Evolutionary conservation across 495 filamentous ascomycete genomes (phyloP).

Genomic region (Penicillium chermesinum): DNA sequence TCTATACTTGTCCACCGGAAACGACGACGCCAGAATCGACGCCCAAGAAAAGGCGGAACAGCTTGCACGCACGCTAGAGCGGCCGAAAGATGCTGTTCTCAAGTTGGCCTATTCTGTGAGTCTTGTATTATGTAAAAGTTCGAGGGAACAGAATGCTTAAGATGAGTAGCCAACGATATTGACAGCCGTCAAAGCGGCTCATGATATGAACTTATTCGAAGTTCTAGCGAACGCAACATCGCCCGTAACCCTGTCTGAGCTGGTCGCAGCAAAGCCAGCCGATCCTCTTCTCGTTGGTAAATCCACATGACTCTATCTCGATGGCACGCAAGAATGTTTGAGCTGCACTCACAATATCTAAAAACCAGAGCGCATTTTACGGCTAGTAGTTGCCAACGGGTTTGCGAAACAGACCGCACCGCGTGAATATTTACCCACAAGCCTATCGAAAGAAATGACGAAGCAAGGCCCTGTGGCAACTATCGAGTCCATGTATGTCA

Average conservation of each 20-base stretch:
- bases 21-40: background rate
- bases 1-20: background rate
- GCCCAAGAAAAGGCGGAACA: slow-evolving; percentile 1
- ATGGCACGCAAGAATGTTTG: no score
- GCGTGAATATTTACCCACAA: slow-evolving; percentile 13
- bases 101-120: slow-evolving; percentile 2
- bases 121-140: background rate
- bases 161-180: slow-evolving; percentile 13
- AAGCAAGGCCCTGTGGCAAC: background rate
- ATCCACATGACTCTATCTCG: background rate
- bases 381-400: slow-evolving; percentile 14
- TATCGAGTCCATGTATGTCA: background rate
- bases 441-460: slow-evolving; percentile 15
- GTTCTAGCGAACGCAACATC: slow-evolving; percentile 9
- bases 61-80: background rate
- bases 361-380: slow-evolving; percentile 20
- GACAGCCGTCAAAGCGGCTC: slow-evolving; percentile 21
- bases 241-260: slow-evolving; percentile 7
- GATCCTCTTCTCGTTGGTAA: slow-evolving; percentile 18
- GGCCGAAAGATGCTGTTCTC: slow-evolving; percentile 1
- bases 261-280: slow-evolving; percentile 17
- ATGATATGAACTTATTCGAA: slow-evolving; percentile 19
- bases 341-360: no score
- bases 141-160: background rate
- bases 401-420: slow-evolving; percentile 9